Evolutionary conservation across 441 rosid species (phyloP), one percentile per base, ranked within the genome.

Genomic region (Breynia disticha): DNA sequence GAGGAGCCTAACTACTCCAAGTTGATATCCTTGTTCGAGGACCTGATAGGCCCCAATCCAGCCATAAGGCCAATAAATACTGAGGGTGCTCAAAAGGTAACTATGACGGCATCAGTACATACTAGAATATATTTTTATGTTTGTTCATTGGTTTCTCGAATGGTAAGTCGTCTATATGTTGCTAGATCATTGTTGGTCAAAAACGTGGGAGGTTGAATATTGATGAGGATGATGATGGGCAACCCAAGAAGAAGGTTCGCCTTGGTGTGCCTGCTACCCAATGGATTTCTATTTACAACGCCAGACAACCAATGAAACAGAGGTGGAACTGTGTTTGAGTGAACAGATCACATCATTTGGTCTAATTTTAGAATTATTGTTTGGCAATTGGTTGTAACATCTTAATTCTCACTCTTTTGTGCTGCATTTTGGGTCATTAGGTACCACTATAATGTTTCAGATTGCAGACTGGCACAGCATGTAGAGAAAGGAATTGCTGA

Each of bases 381-480:
- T 24, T 24, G 32, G 7, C 32, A 24, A 24, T 24, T 24, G 32
- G 32, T 24, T 24, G 32, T 24, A 24, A 24, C 32, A 2, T 24
- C 32, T 24, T n/a, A n/a, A n/a, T 24, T 24, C 32, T 24, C 7
- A 24, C 32, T 24, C 7, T 3, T 24, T 24, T 24, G 32, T 24
- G 32, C 32, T 24, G 7, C 32, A 7, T 24, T 24, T 7, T 7
- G 4, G 3, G 32, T 24, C 32, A 3, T 3, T 64, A 93, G 99
- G 95, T 88, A 93, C 67, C 99, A 88, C 76, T 93, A 93, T 61
- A 88, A 93, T 73, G 99, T 93, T 21, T 91, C 96, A 19, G 97
- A 93, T 79, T 82, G 71, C 60, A 88, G 99, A 69, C 71, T 93
- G 76, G 74, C 86, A 18, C 99, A 93, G 64, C 97, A 93, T 75